These are phyloP conservation scores for Cystofilobasidium macerans DNA, from an alignment of 768 basidiomycete species.

Conservation along the genomic window DNA sequence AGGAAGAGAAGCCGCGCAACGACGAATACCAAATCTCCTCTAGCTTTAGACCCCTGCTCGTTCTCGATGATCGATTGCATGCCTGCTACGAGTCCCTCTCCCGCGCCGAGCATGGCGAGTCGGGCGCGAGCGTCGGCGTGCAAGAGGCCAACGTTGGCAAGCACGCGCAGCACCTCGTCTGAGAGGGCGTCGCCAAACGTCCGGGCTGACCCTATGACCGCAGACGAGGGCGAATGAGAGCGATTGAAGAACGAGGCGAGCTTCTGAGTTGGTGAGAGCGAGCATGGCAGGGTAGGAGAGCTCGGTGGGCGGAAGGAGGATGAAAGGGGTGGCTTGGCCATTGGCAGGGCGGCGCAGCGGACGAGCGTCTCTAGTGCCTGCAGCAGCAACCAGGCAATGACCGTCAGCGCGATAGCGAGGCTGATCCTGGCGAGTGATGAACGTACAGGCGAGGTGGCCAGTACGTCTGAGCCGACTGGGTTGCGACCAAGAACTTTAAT, in stretches of 20 bases:
- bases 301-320: neutral
- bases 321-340: neutral
- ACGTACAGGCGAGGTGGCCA: neutral
- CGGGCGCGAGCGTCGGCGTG: constrained; percentile 25
- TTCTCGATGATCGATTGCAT: neutral
- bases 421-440: neutral
- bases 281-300: neutral
- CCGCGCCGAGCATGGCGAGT: constrained; percentile 27
- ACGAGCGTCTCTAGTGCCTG: constrained; percentile 19
- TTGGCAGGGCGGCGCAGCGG: constrained; percentile 3
- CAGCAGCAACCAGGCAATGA: neutral
- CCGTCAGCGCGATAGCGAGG: neutral
- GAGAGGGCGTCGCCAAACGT: constrained; percentile 17
- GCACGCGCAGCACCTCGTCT: constrained; percentile 28
- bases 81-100: constrained; percentile 12
- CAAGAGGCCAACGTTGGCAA: constrained; percentile 31
- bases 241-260: constrained; percentile 17
- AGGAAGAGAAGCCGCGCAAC: constrained; percentile 30
- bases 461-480: neutral
- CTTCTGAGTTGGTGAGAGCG: constrained; percentile 11
- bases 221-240: neutral
- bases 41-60: neutral
- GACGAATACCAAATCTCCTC: constrained; percentile 8
- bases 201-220: neutral
- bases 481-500: neutral